phyloP scores from a whole-genome alignment of 495 filamentous ascomycete species.

The Tirmania nivea region DNA sequence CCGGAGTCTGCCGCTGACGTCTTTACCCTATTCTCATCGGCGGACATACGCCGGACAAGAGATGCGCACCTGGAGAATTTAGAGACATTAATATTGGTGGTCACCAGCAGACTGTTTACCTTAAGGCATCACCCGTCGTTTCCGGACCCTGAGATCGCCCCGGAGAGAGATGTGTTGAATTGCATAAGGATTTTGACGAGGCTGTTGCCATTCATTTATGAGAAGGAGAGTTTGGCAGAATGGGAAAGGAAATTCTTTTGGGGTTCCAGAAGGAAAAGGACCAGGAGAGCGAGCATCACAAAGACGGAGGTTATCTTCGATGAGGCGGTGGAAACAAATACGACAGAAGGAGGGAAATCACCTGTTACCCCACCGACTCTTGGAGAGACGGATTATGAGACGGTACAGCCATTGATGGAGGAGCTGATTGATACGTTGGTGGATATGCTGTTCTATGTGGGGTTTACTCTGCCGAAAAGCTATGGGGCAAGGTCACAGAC shows the following conservation, averaged over 20 bases:
- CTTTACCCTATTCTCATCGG: slow-evolving; percentile 85
- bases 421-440: slow-evolving; percentile 80
- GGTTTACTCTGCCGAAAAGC: slow-evolving; percentile 53
- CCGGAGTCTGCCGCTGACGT: slow-evolving; percentile 91
- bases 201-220: slow-evolving; percentile 78
- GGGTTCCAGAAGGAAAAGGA: slow-evolving; percentile 46
- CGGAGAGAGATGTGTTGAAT: slow-evolving; percentile 74
- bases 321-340: slow-evolving; percentile 38
- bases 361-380: slow-evolving; percentile 20
- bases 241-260: slow-evolving; percentile 96
- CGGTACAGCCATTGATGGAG: slow-evolving; percentile 73
- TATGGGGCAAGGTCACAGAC: slow-evolving; percentile 38
- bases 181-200: slow-evolving; percentile 85
- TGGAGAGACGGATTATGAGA: slow-evolving; percentile 47
- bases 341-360: slow-evolving; percentile 1
- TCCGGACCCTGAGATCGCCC: slow-evolving; percentile 71
- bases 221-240: slow-evolving; percentile 58
- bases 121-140: slow-evolving; percentile 79
- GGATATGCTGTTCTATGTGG: slow-evolving; percentile 78
- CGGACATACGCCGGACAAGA: slow-evolving; percentile 77
- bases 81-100: slow-evolving; percentile 67
- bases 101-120: slow-evolving; percentile 57
- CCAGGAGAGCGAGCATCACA: slow-evolving; percentile 25
- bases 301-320: slow-evolving; percentile 70
- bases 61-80: slow-evolving; percentile 74